Conservation (phyloP, 306 rosid genomes). For the Trifolium fragiferum region DNA sequence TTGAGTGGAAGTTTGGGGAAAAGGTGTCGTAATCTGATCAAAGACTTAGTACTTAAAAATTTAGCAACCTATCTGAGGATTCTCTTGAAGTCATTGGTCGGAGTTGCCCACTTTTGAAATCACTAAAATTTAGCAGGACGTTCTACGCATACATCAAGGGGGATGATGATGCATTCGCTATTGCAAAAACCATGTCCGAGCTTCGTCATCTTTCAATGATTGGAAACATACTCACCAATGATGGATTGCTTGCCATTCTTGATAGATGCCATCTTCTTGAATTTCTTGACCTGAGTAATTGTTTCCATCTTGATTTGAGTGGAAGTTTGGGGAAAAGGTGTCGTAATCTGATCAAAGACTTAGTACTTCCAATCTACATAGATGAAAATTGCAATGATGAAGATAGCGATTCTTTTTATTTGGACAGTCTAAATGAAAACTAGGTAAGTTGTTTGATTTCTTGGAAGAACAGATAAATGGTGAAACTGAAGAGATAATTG, state of each 20-base stretch:
- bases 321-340: neutral
- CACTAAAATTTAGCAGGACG: too few relatives aligned
- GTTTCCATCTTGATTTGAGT: neutral
- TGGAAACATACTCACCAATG: neutral
- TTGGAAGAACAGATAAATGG: slow-evolving; percentile 68
- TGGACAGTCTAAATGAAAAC: neutral
- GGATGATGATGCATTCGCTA: too few relatives aligned
- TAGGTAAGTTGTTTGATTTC: slow-evolving; percentile 80
- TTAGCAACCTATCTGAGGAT: too few relatives aligned
- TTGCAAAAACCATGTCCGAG: too few relatives aligned
- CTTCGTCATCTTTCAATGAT: neutral
- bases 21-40: neutral
- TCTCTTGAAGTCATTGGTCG: too few relatives aligned
- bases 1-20: neutral
- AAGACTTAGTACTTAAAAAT: too few relatives aligned
- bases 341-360: neutral
- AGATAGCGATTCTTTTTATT: too few relatives aligned
- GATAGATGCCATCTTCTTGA: neutral
- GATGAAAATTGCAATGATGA: neutral
- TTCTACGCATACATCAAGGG: too few relatives aligned
- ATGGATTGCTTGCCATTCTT: neutral
- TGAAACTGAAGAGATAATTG: slow-evolving; percentile 66
- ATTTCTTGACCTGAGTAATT: neutral
- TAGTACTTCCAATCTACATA: neutral
- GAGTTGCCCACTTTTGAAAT: too few relatives aligned